Percentiles rank a stretch among this genome's conserved stretches.
phyloP scores from a whole-genome alignment of 2,329 filamentous ascomycete species.

The Aspergillus jensenii region DNA sequence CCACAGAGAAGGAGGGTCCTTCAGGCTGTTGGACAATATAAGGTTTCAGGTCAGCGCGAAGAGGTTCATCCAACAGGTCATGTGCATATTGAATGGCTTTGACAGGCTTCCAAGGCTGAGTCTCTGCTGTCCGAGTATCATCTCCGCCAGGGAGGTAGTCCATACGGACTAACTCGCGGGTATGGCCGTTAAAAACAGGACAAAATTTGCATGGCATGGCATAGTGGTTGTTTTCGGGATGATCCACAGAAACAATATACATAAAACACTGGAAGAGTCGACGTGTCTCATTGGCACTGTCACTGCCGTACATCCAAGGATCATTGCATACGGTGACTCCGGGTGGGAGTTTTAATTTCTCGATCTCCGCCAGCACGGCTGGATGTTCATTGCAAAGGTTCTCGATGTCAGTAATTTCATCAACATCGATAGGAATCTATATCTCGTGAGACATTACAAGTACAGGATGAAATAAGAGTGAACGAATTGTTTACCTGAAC shows the following conservation, averaged over 20 bases:
- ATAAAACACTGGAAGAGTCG: constrained; percentile 44
- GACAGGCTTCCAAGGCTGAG: constrained; percentile 57
- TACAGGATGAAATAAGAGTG: not conserved
- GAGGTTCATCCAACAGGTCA: constrained; percentile 63
- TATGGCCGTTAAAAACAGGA: constrained; percentile 56
- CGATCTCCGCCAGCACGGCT: constrained; percentile 57
- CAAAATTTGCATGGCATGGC: constrained; percentile 38
- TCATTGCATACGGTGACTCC: constrained; percentile 59
- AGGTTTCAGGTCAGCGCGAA: constrained; percentile 63
- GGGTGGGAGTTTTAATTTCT: constrained; percentile 58
- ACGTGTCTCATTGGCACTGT: constrained; percentile 37
- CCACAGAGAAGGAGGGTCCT: constrained; percentile 61
- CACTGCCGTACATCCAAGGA: constrained; percentile 68
- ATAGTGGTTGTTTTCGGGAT: constrained; percentile 39
- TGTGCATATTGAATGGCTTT: constrained; percentile 56
- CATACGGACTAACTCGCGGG: constrained; percentile 66
- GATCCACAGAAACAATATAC: constrained; percentile 36
- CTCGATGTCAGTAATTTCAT: constrained; percentile 61
- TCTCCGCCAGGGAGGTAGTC: constrained; percentile 68
- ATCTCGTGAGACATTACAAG: constrained; percentile 49
- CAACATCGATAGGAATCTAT: constrained; percentile 58
- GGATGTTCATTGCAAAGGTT: constrained; percentile 55
- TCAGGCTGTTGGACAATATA: constrained; percentile 65
- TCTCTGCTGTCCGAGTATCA: constrained; percentile 58
- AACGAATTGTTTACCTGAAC: constrained; percentile 40